phyloP scores from a whole-genome alignment of 2,329 filamentous ascomycete species.

The Seiridium cupressi region DNA sequence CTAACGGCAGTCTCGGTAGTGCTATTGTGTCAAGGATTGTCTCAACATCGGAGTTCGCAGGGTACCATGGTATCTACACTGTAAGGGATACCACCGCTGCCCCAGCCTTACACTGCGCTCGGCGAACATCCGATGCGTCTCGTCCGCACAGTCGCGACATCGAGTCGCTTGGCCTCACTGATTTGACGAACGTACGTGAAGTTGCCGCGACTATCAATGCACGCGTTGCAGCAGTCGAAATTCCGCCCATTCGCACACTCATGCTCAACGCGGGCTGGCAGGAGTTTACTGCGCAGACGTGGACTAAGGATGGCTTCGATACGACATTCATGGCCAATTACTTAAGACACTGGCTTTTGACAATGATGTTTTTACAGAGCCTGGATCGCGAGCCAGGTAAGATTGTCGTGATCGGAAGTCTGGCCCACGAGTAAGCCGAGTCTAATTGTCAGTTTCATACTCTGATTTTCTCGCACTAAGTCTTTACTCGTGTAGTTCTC shows the following conservation, averaged over 20 bases:
- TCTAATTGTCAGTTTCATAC: neutral
- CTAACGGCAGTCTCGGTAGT: conserved; percentile 13
- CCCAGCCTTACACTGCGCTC: neutral
- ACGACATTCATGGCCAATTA: conserved; percentile 12
- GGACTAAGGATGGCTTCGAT: conserved; percentile 13
- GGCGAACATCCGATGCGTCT: neutral
- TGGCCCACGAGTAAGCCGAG: conserved; percentile 11
- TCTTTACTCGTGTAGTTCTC: neutral
- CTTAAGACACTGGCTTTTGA: conserved; percentile 16
- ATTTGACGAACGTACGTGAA: conserved; percentile 13
- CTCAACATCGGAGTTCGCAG: conserved; percentile 13
- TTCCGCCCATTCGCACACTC: conserved; percentile 25
- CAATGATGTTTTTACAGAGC: conserved; percentile 14
- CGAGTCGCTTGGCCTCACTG: conserved; percentile 14
- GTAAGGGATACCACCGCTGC: neutral
- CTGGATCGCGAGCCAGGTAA: conserved; percentile 13
- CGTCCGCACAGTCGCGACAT: conserved; percentile 11
- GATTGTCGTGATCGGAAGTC: conserved; percentile 10
- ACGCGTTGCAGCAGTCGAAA: conserved; percentile 13
- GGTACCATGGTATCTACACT: conserved; percentile 20
- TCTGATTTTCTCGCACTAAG: too few species aligned
- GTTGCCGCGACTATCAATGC: conserved; percentile 14
- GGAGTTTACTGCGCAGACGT: conserved; percentile 14
- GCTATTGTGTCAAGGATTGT: conserved; percentile 13
- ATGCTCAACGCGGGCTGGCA: conserved; percentile 24